Evolutionary conservation across 495 filamentous ascomycete genomes (phyloP), one percentile per base, ranked within the genome.

Genomic region (Pyronema omphalodes): DNA sequence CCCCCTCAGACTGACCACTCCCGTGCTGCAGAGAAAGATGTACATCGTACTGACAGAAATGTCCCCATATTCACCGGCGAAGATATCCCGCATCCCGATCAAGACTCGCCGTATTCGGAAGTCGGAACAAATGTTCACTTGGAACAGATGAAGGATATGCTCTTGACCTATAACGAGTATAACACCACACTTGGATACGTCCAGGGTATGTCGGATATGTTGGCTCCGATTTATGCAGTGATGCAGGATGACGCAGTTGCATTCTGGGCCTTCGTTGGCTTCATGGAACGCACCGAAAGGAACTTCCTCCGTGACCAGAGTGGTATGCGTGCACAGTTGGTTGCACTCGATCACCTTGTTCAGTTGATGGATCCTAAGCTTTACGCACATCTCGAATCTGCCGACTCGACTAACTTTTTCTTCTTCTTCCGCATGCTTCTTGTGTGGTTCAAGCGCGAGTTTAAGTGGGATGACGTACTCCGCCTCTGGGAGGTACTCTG

Each of bases 341-440:
- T 88, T 6, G 84, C 89, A 0, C 76, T 96, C 1, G 88, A 96
- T 60, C 86, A 96, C 51, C 79, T 96, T 1, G 84, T 95, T 9
- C 87, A 93, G 61, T 82, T 98, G 50, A 88, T 98, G 81, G 91
- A 98, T 59, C 88, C 91, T 0, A 83, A 87, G 62, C 78, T 98
- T 39, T 96, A 95, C 62, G 70, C 85, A 8, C 91, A 98, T 63
- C 74, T 98, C 0, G 78, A 94, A 63, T 78, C 74, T 7, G 86
- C 88, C 19, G 93, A 96, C 57, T 86, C 80, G 60, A 96, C 91
- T 15, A 96, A 98, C 68, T 98, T 96, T 69, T 98, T 98, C 68
- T 98, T 98, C 73, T 96, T 96, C 73, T 98, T 96, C 76, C 81
- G 91, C 19, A 95, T 95, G 88, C 72, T 98, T 19, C 73, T 98